Evolutionary conservation across 108 stramenopile genomes (phyloP).

Genomic region (Discostella stelligeroides): DNA sequence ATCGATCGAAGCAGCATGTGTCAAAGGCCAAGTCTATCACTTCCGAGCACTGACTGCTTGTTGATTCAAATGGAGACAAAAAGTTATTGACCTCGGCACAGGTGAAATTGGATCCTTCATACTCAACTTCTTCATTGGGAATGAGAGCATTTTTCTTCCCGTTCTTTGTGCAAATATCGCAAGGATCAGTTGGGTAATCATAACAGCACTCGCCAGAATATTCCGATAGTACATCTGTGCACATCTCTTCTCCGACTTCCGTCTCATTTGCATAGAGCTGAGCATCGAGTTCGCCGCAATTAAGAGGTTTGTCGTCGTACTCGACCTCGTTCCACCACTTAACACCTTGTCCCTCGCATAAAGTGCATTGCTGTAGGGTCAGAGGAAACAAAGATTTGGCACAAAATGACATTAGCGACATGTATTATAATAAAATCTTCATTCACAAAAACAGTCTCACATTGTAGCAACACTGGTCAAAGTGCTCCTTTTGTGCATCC

Average conservation of each 20-base stretch:
- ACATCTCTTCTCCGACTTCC: conserved; percentile 24
- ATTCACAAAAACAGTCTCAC: neutral
- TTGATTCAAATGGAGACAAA: conserved; percentile 40
- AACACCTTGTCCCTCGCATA: conserved; percentile 48
- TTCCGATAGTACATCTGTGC: conserved; percentile 32
- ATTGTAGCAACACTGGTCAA: conserved; percentile 44
- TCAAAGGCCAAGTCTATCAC: conserved; percentile 19
- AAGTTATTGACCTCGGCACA: conserved; percentile 53
- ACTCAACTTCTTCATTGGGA: conserved; percentile 42
- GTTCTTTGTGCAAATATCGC: conserved; percentile 36
- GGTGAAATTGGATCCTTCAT: conserved; percentile 36
- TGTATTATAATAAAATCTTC: neutral
- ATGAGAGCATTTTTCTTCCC: conserved; percentile 40
- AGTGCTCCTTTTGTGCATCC: conserved; percentile 32
- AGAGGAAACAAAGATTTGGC: neutral
- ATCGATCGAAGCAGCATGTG: conserved; percentile 47
- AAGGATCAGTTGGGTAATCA: conserved; percentile 39
- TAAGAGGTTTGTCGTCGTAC: conserved; percentile 32
- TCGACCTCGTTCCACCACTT: conserved; percentile 52
- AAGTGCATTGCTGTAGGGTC: conserved; percentile 33
- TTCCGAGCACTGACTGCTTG: conserved; percentile 37
- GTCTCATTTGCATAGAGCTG: conserved; percentile 33
- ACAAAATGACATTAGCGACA: neutral
- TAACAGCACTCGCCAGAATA: conserved; percentile 42
- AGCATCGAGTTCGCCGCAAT: conserved; percentile 46